Evolutionary conservation across 2,329 filamentous ascomycete genomes (phyloP), one percentile per base, ranked within the genome.

Genomic region (Phialocephala subalpina): DNA sequence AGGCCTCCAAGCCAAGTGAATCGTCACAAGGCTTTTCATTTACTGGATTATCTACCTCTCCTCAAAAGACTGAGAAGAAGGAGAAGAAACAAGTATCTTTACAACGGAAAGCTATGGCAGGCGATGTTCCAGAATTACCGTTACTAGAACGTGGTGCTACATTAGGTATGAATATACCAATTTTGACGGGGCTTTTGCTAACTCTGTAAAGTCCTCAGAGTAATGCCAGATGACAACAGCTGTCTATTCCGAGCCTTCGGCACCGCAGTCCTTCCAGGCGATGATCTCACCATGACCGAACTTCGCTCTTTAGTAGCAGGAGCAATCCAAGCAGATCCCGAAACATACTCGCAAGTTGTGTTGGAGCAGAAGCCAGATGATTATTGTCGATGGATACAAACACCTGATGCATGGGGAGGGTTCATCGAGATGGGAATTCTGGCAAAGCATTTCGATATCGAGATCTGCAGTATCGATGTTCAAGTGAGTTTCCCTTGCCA

Each of bases 141-240:
- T 14, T 82, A 80, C 49, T 80, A 84, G 49, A 81, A 82, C 66
- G 82, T 81, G 55, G 85, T 29, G 85, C 86, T 3, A 85, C 82
- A 35, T 73, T 89, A 36, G 77, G 86, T 86, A 75, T 68, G 79
- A 74, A 29, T 74, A 80, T 20, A 76, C 20, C 45, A 3, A 16
- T 22, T 22, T 55, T 58, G 11, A 38, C 25, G 52, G 20, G 18
- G 11, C n/a, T 22, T 58, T 35, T 57, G 18, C 36, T 61, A 62
- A 65, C 55, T 45, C 63, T 14, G 22, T 6, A 22, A 25, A 88
- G 91, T 97, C 9, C 86, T 97, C 20, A 90, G 95, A 16, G 92
- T 98, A 59, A 97, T 98, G 95, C 93, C 94, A 4, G 95, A 97
- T 75, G 95, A 98, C 78, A 97, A 97, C 79, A 93, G 90, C 65